Evolutionary conservation across 2,329 filamentous ascomycete species (phyloP), one percentile per base, ranked within the genome.

Genomic region (Periconia digitata): DNA sequence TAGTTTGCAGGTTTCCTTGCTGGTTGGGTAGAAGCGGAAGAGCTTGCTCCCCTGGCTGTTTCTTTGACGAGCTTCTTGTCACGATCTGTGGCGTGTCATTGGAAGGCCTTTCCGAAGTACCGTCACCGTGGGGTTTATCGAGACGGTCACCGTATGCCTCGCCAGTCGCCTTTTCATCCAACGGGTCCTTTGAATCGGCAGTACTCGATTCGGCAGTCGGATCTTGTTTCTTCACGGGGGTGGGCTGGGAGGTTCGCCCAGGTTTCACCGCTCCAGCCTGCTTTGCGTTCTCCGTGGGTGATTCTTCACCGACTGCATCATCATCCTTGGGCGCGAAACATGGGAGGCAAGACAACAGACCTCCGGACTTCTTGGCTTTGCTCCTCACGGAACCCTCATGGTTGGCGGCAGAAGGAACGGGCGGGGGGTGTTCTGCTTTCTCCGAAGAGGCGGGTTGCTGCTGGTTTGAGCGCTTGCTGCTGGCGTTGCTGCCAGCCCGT

Each of bases 281-380:
- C 59, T 76, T 77, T 17, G 71, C 67, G 35, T 74, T 72, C 53
- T 76, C 72, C 21, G 69, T 74, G 34, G 82, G 78, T 49, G 82
- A 56, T n/a, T 58, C 56, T 39, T 70, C 63, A 23, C 51, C 59
- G 0, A 47, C 27, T 8, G 54, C 29, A 38, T 82, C 80, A 15
- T 79, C 78, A 54, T 81, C 78, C 53, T 86, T 84, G 42, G 85
- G 83, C 35, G 83, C 78, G 67, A 86, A 89, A 73, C 86, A 90
- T 51, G 80, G 83, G 49, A 90, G 76, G 46, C 89, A 79, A 12
- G 74, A 66, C 10, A 78, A 59, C 24, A 78, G 58, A 15, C 66
- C 64, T 18, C 59, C 66, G 32, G 72, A 73, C 60, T 74, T 75
- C 59, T 72, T 76, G 37, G 66, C 60, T 54, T 73, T 60, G 49